Conservation (phyloP, 305 asterid genomes). For the Solanum hybrid region DNA sequence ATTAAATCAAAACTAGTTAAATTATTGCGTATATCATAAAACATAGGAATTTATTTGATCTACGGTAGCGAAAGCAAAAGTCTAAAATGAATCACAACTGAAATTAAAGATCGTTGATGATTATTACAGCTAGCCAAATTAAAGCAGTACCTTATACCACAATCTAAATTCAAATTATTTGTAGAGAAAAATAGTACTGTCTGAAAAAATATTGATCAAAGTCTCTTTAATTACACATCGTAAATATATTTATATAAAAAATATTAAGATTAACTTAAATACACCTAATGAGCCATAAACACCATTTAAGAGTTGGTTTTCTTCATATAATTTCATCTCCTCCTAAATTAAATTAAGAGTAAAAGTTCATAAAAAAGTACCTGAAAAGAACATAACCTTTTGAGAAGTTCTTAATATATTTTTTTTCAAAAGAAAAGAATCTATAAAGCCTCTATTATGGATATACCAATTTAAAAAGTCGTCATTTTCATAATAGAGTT, state of each 20-base stretch:
- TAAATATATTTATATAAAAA: not conserved
- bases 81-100: not conserved
- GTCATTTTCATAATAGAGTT: not conserved
- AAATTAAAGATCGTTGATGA: not conserved
- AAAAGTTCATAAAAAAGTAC: not conserved
- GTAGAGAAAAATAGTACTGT: not conserved
- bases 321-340: not conserved
- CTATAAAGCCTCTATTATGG: not conserved
- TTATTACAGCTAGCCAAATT: not conserved
- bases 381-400: not conserved
- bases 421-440: not conserved
- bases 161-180: not conserved
- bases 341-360: not conserved
- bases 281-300: not conserved
- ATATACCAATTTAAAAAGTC: not conserved
- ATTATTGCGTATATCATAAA: not conserved
- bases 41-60: not conserved
- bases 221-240: not conserved
- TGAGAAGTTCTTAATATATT: not conserved
- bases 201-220: not conserved
- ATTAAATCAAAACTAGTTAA: not conserved
- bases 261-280: not conserved
- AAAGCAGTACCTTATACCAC: not conserved
- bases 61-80: not conserved
- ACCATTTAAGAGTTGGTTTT: not conserved